phyloP scores from a whole-genome alignment of 2,329 filamentous ascomycete genomes.

The Apiospora marii region DNA sequence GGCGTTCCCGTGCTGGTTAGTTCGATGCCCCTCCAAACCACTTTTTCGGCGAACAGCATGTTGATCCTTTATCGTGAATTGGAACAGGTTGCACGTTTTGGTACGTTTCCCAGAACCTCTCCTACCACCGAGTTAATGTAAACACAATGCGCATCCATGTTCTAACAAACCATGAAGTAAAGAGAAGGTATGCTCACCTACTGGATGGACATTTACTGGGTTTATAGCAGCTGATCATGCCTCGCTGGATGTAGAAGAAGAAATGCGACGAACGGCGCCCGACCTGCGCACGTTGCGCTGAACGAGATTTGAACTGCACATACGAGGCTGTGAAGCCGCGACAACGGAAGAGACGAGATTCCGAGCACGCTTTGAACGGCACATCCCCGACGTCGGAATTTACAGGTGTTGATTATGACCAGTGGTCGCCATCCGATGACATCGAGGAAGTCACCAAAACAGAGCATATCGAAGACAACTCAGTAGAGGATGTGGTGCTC shows the following conservation, averaged over 20 bases:
- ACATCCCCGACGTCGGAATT: conserved; percentile 3
- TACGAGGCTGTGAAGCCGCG: conserved; percentile 58
- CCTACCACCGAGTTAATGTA: not conserved
- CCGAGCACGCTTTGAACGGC: conserved; percentile 33
- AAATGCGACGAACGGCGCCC: conserved; percentile 64
- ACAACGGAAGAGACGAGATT: conserved; percentile 50
- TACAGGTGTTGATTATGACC: conserved; percentile 28
- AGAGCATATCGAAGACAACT: conserved; percentile 31
- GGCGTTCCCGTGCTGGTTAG: conserved; percentile 66
- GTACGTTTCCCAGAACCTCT: conserved; percentile 45
- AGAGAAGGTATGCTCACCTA: conserved; percentile 56
- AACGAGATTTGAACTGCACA: conserved; percentile 56
- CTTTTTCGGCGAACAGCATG: not conserved
- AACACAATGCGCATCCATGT: not conserved
- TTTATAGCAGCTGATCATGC: not conserved
- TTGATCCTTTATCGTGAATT: conserved; percentile 28
- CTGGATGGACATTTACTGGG: not conserved
- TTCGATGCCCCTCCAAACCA: conserved; percentile 30
- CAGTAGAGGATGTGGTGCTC: not conserved
- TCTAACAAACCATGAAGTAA: conserved; percentile 47
- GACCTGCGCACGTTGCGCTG: conserved; percentile 58
- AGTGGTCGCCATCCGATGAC: conserved; percentile 34
- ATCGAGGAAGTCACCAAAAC: conserved; percentile 30
- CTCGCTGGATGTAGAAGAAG: conserved; percentile 56
- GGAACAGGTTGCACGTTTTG: conserved; percentile 58